Percentiles rank a stretch among this genome's conserved stretches.
phyloP scores from a whole-genome alignment of 306 rosid species.

The Lupinus albus region DNA sequence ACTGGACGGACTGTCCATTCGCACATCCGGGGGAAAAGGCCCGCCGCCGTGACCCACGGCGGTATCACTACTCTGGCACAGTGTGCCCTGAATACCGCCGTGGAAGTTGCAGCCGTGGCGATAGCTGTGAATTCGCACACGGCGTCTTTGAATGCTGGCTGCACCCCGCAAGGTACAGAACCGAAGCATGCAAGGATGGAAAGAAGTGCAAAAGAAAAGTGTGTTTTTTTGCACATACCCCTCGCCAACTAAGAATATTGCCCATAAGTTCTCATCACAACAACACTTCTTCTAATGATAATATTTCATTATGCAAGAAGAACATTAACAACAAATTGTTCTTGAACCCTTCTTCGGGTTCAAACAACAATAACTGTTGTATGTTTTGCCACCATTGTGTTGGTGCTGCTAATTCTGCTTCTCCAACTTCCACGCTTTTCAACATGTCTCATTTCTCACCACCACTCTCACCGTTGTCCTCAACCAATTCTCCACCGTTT shows the following conservation, averaged over 20 bases:
- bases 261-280: conserved; percentile 44
- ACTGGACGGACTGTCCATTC: conserved; percentile 97
- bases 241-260: conserved; percentile 74
- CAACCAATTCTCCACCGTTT: conserved; percentile 63
- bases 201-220: conserved; percentile 80
- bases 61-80: conserved; percentile 68
- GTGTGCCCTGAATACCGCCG: conserved; percentile 85
- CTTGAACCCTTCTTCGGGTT: conserved; percentile 43
- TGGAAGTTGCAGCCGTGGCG: conserved; percentile 71
- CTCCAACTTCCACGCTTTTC: conserved; percentile 81
- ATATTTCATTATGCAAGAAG: conserved; percentile 47
- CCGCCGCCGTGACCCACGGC: conserved; percentile 78
- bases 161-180: conserved; percentile 90
- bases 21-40: conserved; percentile 93
- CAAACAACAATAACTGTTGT: conserved; percentile 54
- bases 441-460: conserved; percentile 72
- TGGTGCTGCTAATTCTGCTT: conserved; percentile 39
- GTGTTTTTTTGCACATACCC: conserved; percentile 91
- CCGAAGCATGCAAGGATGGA: conserved; percentile 94
- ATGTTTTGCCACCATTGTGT: conserved; percentile 49
- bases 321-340: conserved; percentile 39
- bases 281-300: conserved; percentile 45
- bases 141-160: conserved; percentile 97
- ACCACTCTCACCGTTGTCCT: conserved; percentile 69
- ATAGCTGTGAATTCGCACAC: conserved; percentile 74